Evolutionary conservation across 1,284 basidiomycete genomes (phyloP), one percentile per base, ranked within the genome.

Genomic region (Apiotrichum brassicae): DNA sequence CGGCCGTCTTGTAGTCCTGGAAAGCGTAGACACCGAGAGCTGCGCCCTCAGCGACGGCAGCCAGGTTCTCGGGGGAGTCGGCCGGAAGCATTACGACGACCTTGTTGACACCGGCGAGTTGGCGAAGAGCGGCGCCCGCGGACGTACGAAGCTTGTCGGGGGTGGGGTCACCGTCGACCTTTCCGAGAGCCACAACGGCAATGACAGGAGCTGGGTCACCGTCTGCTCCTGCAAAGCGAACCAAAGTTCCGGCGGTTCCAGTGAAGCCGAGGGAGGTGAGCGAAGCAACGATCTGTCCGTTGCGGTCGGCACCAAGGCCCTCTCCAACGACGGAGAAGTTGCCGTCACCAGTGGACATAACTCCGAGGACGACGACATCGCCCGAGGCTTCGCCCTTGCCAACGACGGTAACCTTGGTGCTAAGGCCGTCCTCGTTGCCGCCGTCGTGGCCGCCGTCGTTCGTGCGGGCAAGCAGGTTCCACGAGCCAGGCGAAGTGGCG

Each of bases 201-300:
- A 49, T 43, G 18, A 51, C 30, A 1, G 47, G 45, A 3, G 48
- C 53, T 7, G 36, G 20, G 41, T 51, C 53, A 9, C 32, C 38
- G 11, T 47, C 54, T 9, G 23, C 28, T 26, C 50, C 48, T 3
- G 50, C 48, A 8, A 56, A 16, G 6, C 47, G 23, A n/a, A 44
- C 20, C 18, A 42, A 13, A 1, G 48, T 19, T 26, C 26, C 26
- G 1, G 33, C 30, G 34, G 47, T 47, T 28, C 44, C 48, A 41
- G 52, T 50, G 45, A 44, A 48, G 24, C 54, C 54, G 19, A 53
- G 50, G 44, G 40, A 48, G 26, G 13, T n/a, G 26, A 56, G 54
- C 53, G 43, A 38, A 7, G 13, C 33, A 7, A 18, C 33, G n/a
- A 34, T 34, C 33, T 34, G 33, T 11, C 33, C 33, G 33, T 34